Base-by-base conservation (phyloP, 495 filamentous ascomycete species). In the Patellaria atrata region DNA sequence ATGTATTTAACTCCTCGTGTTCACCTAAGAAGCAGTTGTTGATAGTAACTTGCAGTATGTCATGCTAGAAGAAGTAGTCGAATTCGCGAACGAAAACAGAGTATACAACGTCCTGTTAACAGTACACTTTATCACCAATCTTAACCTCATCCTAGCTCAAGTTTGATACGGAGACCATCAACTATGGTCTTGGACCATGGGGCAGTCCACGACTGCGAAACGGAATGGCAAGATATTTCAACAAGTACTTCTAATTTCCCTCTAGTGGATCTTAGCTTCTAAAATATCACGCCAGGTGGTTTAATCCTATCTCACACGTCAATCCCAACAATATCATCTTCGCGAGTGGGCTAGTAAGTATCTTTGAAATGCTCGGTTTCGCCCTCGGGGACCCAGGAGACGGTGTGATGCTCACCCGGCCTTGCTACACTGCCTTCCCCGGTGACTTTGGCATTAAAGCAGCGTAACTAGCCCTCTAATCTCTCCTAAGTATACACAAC, bases 121-220 rank as follows among this genome's bases (percentile, higher is more conserved):
- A n/a, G n/a, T n/a, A n/a, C n/a, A n/a, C n/a, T n/a, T n/a, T n/a
- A n/a, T n/a, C n/a, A n/a, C n/a, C n/a, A n/a, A n/a, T n/a, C n/a
- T n/a, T n/a, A n/a, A n/a, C n/a, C n/a, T n/a, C n/a, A n/a, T n/a
- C n/a, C 32, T 22, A 36, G 22, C 26, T 40, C 2, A 21, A 31
- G n/a, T 15, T 18, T 1, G 16, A 29, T 18, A 26, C 29, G 1
- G 19, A 8, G 12, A 33, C 46, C 21, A 37, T 52, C 30, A 44
- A 35, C 22, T 54, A 54, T 29, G 51, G 51, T n/a, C 38, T 49
- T 22, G 51, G 44, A 1, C 44, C 51, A 11, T 48, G 41, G 44
- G 48, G 51, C 4, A 40, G 30, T n/a, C 9, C 16, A 6, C 22
- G 48, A 2, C 41, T 54, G n/a, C 40, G 48, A 2, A 29, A 24